A percentile compares a stretch with the other conserved stretches of the same genome.
phyloP scores from a whole-genome alignment of 257 asterid species.

The Rauvolfia tetraphylla region DNA sequence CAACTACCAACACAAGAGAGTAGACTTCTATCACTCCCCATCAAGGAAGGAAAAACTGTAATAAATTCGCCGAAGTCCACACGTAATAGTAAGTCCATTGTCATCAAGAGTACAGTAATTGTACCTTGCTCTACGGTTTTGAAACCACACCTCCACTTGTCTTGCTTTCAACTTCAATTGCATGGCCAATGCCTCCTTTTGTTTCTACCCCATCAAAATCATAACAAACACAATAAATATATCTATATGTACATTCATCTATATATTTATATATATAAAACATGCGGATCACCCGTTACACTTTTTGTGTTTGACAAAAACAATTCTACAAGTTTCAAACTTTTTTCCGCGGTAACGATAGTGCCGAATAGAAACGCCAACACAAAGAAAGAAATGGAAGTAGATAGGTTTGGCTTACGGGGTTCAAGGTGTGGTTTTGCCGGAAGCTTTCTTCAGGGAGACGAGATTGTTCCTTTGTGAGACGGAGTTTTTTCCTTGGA shows the following conservation, averaged over 20 bases:
- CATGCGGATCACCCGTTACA: too few relatives aligned
- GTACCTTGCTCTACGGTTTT: slow-evolving; percentile 94
- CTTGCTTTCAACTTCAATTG: slow-evolving; percentile 59
- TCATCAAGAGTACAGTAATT: neutral
- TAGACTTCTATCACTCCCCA: neutral
- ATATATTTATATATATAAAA: too few relatives aligned
- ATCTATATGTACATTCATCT: too few relatives aligned
- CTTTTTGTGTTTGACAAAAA: neutral
- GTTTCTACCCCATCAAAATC: slow-evolving; percentile 43
- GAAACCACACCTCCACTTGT: slow-evolving; percentile 96
- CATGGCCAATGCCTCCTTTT: slow-evolving; percentile 66
- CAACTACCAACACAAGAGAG: neutral
- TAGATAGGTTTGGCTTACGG: slow-evolving; percentile 29
- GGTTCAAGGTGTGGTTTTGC: slow-evolving; percentile 64
- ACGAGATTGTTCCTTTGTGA: slow-evolving; percentile 63
- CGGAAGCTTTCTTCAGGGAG: slow-evolving; percentile 78
- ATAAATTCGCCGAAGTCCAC: slow-evolving; percentile 8
- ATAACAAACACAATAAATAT: neutral
- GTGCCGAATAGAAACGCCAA: too few relatives aligned
- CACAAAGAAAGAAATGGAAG: too few relatives aligned
- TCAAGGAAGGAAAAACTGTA: neutral
- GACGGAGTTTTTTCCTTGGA: slow-evolving; percentile 71
- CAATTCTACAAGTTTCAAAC: too few relatives aligned
- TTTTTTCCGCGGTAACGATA: too few relatives aligned
- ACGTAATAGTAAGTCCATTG: slow-evolving; percentile 9